A percentile compares a stretch with the other conserved stretches of the same genome.
Evolutionary conservation across 2,329 filamentous ascomycete species (phyloP).

Genomic region (Fusarium domesticum): DNA sequence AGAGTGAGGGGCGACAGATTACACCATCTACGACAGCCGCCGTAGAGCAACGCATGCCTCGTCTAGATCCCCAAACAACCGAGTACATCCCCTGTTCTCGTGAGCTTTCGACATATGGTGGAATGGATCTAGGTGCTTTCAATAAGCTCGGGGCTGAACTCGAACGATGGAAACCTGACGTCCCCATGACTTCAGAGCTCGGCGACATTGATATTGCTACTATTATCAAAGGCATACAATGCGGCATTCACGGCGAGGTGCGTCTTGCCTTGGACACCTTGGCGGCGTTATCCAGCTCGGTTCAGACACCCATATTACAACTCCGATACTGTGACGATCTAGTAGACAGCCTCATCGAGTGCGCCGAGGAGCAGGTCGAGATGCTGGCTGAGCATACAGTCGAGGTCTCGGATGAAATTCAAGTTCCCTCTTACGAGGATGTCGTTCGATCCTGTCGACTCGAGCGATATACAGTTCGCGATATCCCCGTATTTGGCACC

Average conservation of each 20-base stretch:
- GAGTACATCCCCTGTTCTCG: slow-evolving; percentile 56
- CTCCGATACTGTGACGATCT: slow-evolving; percentile 81
- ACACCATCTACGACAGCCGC: slow-evolving; percentile 15
- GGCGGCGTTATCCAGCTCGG: slow-evolving; percentile 62
- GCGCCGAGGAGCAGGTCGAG: slow-evolving; percentile 84
- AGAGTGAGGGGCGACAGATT: slow-evolving; percentile 32
- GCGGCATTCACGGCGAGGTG: slow-evolving; percentile 86
- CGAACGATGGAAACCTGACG: slow-evolving; percentile 65
- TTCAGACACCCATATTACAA: slow-evolving; percentile 62
- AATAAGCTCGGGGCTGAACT: slow-evolving; percentile 65
- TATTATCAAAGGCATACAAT: slow-evolving; percentile 84
- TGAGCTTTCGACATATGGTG: slow-evolving; percentile 62
- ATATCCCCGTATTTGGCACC: slow-evolving; percentile 71
- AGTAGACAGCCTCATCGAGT: slow-evolving; percentile 83
- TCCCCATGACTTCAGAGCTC: slow-evolving; percentile 72
- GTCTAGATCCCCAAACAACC: slow-evolving; percentile 45
- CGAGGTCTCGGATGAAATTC: slow-evolving; percentile 83
- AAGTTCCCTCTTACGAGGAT: slow-evolving; percentile 83
- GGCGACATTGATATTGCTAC: slow-evolving; percentile 89
- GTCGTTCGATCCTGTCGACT: slow-evolving; percentile 72
- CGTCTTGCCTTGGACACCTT: slow-evolving; percentile 84
- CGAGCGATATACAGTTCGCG: slow-evolving; percentile 70
- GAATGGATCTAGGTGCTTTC: slow-evolving; percentile 65
- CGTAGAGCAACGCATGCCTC: slow-evolving; percentile 35
- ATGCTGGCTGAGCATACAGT: slow-evolving; percentile 78